Conservation (phyloP, 2,329 filamentous ascomycete genomes). For the Metarhizium rileyi region DNA sequence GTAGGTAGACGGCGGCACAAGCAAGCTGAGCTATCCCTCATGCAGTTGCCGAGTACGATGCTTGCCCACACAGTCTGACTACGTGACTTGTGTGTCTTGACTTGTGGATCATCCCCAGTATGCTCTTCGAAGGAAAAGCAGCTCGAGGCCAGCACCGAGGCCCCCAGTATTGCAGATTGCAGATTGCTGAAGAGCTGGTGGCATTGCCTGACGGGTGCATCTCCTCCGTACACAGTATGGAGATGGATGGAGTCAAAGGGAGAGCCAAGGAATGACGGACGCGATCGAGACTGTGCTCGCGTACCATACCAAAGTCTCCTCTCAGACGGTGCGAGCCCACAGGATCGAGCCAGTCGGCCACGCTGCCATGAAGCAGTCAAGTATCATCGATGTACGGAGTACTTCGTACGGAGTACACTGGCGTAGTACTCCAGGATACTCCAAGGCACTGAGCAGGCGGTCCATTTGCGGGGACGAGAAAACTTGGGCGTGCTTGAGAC, state of each 20-base stretch:
- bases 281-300: neutral
- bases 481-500: neutral
- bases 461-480: slow-evolving; percentile 2
- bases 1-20: neutral
- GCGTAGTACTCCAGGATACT: neutral
- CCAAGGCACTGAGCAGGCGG: neutral
- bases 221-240: neutral
- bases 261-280: neutral
- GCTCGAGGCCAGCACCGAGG: neutral
- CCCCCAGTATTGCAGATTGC: neutral
- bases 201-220: neutral
- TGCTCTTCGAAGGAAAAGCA: no score
- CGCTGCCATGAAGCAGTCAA: no score
- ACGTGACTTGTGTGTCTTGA: no score
- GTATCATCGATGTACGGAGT: no score
- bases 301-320: neutral
- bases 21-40: neutral
- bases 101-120: no score
- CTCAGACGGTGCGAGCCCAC: slow-evolving; percentile 9
- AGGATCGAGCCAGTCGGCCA: slow-evolving; percentile 10
- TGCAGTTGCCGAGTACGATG: neutral
- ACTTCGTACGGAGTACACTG: no score
- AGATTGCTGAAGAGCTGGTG: neutral
- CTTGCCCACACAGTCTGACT: neutral
- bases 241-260: neutral